Percentiles rank a stretch among this genome's conserved stretches.
Conservation (phyloP, 2,329 filamentous ascomycete species). For the Chrysosporium queenslandicum region DNA sequence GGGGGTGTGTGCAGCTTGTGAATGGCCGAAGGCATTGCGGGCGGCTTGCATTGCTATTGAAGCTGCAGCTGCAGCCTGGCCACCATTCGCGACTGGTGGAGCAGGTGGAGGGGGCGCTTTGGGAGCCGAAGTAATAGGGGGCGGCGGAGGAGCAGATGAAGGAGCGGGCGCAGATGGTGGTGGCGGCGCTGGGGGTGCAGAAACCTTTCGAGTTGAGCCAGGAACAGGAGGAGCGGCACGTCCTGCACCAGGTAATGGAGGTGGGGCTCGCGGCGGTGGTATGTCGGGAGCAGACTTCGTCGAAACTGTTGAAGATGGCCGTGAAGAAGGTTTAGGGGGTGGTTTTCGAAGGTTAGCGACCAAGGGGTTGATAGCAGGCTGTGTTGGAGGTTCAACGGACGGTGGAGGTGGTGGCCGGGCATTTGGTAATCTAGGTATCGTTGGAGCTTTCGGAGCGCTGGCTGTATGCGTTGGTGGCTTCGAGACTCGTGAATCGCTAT, state of each 20-base stretch:
- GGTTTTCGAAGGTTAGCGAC: constrained; percentile 52
- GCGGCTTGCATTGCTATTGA: constrained; percentile 52
- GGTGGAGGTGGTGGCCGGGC: constrained; percentile 39
- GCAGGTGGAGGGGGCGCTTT: constrained; percentile 38
- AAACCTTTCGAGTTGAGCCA: constrained; percentile 44
- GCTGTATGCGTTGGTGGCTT: constrained; percentile 42
- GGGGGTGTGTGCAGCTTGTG: constrained; percentile 37
- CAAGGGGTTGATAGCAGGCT: constrained; percentile 44
- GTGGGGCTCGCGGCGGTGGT: constrained; percentile 52
- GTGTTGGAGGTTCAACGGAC: constrained; percentile 40
- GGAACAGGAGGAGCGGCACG: constrained; percentile 42
- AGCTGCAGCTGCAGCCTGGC: constrained; percentile 27
- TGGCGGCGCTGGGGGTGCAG: constrained; percentile 40
- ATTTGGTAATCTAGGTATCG: constrained; percentile 48
- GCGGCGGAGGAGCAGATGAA: constrained; percentile 29
- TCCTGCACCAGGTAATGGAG: constrained; percentile 45
- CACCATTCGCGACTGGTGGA: constrained; percentile 34
- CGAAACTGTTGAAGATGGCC: constrained; percentile 53
- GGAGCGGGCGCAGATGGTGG: constrained; percentile 33
- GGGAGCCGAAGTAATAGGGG: constrained; percentile 24
- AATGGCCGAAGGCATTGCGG: constrained; percentile 46
- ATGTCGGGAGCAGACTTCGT: constrained; percentile 42
- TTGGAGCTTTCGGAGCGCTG: constrained; percentile 46
- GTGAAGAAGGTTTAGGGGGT: constrained; percentile 39
- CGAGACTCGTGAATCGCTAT: constrained; percentile 51